phyloP scores from a whole-genome alignment of 331 rosid genomes.

The Quercus tomentella region DNA sequence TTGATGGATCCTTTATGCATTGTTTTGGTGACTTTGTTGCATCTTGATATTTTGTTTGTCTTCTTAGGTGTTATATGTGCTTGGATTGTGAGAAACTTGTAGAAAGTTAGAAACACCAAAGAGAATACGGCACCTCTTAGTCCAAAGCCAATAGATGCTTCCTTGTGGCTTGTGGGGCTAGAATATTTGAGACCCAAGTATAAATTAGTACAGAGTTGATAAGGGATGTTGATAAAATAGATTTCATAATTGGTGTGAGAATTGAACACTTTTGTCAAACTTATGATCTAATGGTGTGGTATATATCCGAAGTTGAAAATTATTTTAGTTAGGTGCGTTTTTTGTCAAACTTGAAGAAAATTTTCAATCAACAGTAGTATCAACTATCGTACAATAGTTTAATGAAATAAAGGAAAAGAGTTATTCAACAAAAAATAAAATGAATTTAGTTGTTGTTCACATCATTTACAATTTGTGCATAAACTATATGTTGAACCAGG shows the following conservation, averaged over 20 bases:
- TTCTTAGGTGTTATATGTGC: too few species aligned
- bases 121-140: too few species aligned
- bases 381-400: too few species aligned
- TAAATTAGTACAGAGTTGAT: too few species aligned
- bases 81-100: too few species aligned
- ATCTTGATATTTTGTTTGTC: too few species aligned
- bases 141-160: not conserved
- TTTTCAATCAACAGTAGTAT: not conserved
- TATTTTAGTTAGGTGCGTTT: not conserved
- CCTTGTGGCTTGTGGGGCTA: not conserved
- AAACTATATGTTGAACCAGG: not conserved
- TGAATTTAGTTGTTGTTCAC: too few species aligned
- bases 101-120: too few species aligned
- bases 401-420: too few species aligned
- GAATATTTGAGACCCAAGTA: not conserved
- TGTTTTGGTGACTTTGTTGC: not conserved
- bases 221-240: too few species aligned
- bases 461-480: too few species aligned
- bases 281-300: not conserved
- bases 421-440: too few species aligned
- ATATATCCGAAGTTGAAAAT: not conserved
- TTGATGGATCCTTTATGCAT: not conserved
- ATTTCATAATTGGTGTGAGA: not conserved
- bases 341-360: slow-evolving; percentile 11
- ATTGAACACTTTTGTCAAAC: not conserved